Evolutionary conservation across 257 asterid species (phyloP), one percentile per base, ranked within the genome.

Genomic region (Fraxinus quadrangulata): DNA sequence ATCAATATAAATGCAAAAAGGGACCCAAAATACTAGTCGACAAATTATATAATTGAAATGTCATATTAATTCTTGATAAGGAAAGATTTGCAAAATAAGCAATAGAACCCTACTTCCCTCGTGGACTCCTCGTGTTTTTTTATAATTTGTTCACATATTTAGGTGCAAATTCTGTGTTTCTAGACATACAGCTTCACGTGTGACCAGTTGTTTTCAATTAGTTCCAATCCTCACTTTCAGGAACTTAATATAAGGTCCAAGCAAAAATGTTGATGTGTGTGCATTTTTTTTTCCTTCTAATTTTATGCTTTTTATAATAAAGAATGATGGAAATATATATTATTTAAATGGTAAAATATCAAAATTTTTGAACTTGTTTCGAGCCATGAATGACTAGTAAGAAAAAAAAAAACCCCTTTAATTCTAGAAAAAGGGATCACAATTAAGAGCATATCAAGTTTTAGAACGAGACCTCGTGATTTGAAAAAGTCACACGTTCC

Each of bases 1-100:
- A 54, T 67, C 73, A 67, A 24, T 39, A 74, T 80, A 49, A 74
- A 74, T 68, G 72, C 78, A 34, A 37, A 3, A 56, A 11, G 42
- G 26, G 31, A 63, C 70, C 36, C 54, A 31, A 69, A 23, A 66
- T 12, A 7, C 12, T 17, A 72, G 33, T 54, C 37, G 51, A 73
- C 61, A 47, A 67, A 30, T 67, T 30, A 56, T 30, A 11, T 40
- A 47, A 2, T 54, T 37, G 72, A 34, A 68, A 30, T 74, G 23
- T 67, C 49, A 40, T 54, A 19, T 47, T 47, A 47, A 14, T 54
- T 54, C 65, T 54, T 54, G 65, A 54, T 1, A 54, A 6, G 26
- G 26, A n/a, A n/a, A 54, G 26, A 54, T 54, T n/a, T 54, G 65
- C 65, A 54, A 19, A 19, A 54, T 54, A 54, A 47, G 56, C 26